Evolutionary conservation across 129 eudicot species (phyloP).

Genomic region (Mikania micrantha): DNA sequence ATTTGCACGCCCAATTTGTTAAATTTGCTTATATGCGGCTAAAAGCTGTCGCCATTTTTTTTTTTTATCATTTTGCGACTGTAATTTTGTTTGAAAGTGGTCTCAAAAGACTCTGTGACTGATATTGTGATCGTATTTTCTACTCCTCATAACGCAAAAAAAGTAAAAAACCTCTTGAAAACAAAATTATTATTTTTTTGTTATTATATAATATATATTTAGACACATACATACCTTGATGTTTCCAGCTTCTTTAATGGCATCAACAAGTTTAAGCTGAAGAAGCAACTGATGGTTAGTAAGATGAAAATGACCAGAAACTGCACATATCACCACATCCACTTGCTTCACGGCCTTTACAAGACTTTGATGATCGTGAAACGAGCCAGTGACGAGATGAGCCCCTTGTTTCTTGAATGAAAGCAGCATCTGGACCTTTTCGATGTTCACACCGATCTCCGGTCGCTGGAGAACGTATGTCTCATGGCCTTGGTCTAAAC

Average conservation of each 20-base stretch:
- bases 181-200: too few species aligned
- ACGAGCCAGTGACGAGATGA: constrained; percentile 47
- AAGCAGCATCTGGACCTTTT: constrained; percentile 53
- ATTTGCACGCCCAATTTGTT: too few species aligned
- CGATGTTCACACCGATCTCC: constrained; percentile 53
- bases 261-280: constrained; percentile 86
- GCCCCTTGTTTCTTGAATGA: constrained; percentile 70
- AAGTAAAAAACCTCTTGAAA: too few species aligned
- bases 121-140: too few species aligned
- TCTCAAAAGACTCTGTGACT: too few species aligned
- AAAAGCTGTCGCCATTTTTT: too few species aligned
- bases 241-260: constrained; percentile 81
- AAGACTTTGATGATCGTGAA: constrained; percentile 54
- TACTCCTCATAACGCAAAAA: too few species aligned
- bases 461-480: constrained; percentile 42
- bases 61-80: too few species aligned
- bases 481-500: constrained; percentile 46
- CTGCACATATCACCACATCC: constrained; percentile 69
- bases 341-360: constrained; percentile 68
- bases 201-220: too few species aligned
- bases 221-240: too few species aligned
- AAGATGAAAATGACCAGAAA: constrained; percentile 76
- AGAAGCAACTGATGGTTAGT: constrained; percentile 59
- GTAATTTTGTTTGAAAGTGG: too few species aligned
- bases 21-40: too few species aligned